A percentile compares a stretch with the other conserved stretches of the same genome.
These are phyloP conservation scores for Sequoia sempervirens DNA, from an alignment of 75 land plant genomes.

Conservation along the genomic window DNA sequence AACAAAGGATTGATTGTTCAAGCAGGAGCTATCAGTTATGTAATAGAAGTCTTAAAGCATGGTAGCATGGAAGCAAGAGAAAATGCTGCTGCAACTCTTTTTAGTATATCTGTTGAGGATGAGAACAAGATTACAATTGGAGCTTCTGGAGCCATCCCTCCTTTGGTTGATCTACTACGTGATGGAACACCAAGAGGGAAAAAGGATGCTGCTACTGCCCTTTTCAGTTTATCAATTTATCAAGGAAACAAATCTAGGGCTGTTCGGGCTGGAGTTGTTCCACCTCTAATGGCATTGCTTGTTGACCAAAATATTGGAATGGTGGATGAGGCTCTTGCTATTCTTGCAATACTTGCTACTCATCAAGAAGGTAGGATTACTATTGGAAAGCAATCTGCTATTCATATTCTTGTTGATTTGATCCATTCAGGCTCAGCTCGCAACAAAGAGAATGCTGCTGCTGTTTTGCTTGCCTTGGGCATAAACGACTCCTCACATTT, in stretches of 20 bases:
- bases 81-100: constrained; percentile 96
- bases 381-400: constrained; percentile 54
- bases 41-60: constrained; percentile 72
- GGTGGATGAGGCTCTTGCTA: constrained; percentile 86
- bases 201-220: constrained; percentile 92
- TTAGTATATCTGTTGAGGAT: constrained; percentile 81
- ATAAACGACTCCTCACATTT: constrained; percentile 32
- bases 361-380: constrained; percentile 75
- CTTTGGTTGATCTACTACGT: constrained; percentile 64
- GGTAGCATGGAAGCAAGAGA: constrained; percentile 91
- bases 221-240: constrained; percentile 77
- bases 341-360: constrained; percentile 79
- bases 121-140: constrained; percentile 80
- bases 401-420: constrained; percentile 51
- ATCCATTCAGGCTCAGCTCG: constrained; percentile 63
- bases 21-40: constrained; percentile 68
- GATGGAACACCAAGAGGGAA: constrained; percentile 81
- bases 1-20: constrained; percentile 78
- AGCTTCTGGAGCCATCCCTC: constrained; percentile 73
- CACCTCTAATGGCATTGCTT: constrained; percentile 60
- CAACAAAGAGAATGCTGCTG: constrained; percentile 50
- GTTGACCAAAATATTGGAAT: constrained; percentile 66
- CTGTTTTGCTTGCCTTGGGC: constrained; percentile 31
- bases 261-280: constrained; percentile 69
- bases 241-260: constrained; percentile 84